Evolutionary conservation across 371 early-diverging fungal genomes (phyloP), one percentile per base, ranked within the genome.

Genomic region (Parasitella parasitica): DNA sequence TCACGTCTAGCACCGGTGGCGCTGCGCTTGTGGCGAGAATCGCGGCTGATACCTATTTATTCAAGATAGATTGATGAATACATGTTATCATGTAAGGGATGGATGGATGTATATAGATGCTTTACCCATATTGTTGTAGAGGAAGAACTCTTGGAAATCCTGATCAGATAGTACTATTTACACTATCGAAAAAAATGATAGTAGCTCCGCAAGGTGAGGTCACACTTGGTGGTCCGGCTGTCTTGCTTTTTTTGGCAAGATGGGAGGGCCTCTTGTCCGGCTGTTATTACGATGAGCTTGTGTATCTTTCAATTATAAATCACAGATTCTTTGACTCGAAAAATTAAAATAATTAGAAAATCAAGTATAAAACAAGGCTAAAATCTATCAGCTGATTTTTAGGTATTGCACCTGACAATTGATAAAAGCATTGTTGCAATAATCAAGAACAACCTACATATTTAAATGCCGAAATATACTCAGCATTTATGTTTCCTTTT

Each of bases 1-100:
- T 94, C 95, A 78, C 95, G 92, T 89, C 96, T 97, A 83, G 98
- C 99, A 82, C 99, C 99, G 52, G 99, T 94, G 82, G 89, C 92
- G 70, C 91, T 89, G 76, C 98, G 92, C 90, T 99, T 99, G 89
- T 99, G 99, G 85, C 96, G 94, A 75, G 90, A 89, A 89, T 95
- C 96, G 85, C 98, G 86, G 86, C 90, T 88, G 86, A 97, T 96
- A 93, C 97, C 97, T 91, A 80, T 53, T 53, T 15, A 39, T 43
- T 56, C 27, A 26, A 13, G 49, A 37, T 32, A 32, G 54, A 52
- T 36, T 48, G 26, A 22, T 57, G 18, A 24, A 41, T 59, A 41
- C 26, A 53, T 34, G 53, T 15, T 30, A 24, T 43, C 7, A 26
- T 53, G 43, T 43, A 32, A 32, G 56, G 50, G 66, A 61, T 67